A percentile compares a stretch with the other conserved stretches of the same genome.
phyloP scores from a whole-genome alignment of 805 yeast species.

The Saccharomycopsis amapae region DNA sequence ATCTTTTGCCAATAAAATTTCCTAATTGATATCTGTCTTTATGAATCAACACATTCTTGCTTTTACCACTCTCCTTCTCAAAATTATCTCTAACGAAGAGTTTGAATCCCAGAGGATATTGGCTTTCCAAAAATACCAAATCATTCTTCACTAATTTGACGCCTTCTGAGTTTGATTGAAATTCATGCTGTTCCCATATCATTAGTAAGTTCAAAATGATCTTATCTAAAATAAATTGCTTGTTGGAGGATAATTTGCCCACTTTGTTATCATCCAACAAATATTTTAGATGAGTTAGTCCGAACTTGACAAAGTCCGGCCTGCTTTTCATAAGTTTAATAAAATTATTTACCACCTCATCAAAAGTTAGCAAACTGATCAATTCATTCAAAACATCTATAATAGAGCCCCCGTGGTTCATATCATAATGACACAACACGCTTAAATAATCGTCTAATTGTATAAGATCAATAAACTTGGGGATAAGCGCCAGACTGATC shows the following conservation, averaged over 20 bases:
- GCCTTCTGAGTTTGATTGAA: neutral
- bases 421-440: constrained; percentile 4
- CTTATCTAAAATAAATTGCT: constrained; percentile 6
- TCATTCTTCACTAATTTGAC: neutral
- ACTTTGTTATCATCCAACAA: constrained; percentile 1
- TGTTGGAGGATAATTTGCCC: constrained; percentile 1
- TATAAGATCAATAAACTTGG: constrained; percentile 10
- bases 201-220: constrained; percentile 3
- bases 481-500: neutral
- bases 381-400: constrained; percentile 3
- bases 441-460: constrained; percentile 8
- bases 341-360: constrained; percentile 7
- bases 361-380: constrained; percentile 13
- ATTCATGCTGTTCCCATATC: constrained; percentile 12
- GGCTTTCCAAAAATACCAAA: constrained; percentile 3
- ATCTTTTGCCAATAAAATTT: constrained; percentile 1
- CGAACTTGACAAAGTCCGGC: neutral
- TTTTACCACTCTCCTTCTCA: constrained; percentile 7
- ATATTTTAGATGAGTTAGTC: constrained; percentile 5
- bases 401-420: neutral
- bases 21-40: constrained; percentile 2
- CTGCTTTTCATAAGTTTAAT: neutral
- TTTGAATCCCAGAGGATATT: constrained; percentile 6
- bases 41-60: constrained; percentile 2
- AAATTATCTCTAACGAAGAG: constrained; percentile 8